Evolutionary conservation across 2,329 filamentous ascomycete genomes (phyloP), one percentile per base, ranked within the genome.

Genomic region (Cladosporium sp.): DNA sequence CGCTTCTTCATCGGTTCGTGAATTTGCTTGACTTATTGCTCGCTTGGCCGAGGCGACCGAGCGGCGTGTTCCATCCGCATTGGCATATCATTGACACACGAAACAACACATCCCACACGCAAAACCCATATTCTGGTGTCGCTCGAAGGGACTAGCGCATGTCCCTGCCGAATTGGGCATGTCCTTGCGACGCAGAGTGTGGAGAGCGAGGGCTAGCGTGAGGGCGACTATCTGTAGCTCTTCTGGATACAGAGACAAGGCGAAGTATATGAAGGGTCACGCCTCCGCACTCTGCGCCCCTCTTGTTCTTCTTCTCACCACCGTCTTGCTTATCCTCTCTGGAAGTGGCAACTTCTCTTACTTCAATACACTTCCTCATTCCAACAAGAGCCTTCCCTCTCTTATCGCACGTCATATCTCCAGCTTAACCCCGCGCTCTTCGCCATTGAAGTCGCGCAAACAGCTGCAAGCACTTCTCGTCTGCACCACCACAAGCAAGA

Each of bases 211-310:
- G 22, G 42, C 42, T 28, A 45, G 39, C 51, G 51, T 28, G 12
- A 37, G 32, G 52, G 52, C 39, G 35, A 36, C 52, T 45, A 45
- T 45, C 42, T 55, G 52, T 35, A 55, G 52, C 52, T 55, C n/a
- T 32, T 4, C 25, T 32, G 22, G 39, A 55, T 55, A 55, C 19
- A 55, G 36, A 45, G 28, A 55, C 34, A 55, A 15, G 24, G 32
- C 28, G 32, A 45, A 55, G 52, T 55, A 55, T 55, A 47, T 55
- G 25, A 55, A 55, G 52, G 32, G 39, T n/a, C 40, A 45, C 52
- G 40, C 40, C 32, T 36, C 52, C 52, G 52, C 52, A 32, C 40
- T 28, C 25, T 10, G 37, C 13, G 4, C 17, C n/a, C 28, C 32
- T 15, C 37, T 20, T 20, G 13, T 39, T 24, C 20, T 12, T 35